Percentiles rank a stretch among this genome's conserved stretches.
These are phyloP conservation scores for Porogramme epimiltina DNA, from an alignment of 1,284 basidiomycete genomes.

Conservation along the genomic window DNA sequence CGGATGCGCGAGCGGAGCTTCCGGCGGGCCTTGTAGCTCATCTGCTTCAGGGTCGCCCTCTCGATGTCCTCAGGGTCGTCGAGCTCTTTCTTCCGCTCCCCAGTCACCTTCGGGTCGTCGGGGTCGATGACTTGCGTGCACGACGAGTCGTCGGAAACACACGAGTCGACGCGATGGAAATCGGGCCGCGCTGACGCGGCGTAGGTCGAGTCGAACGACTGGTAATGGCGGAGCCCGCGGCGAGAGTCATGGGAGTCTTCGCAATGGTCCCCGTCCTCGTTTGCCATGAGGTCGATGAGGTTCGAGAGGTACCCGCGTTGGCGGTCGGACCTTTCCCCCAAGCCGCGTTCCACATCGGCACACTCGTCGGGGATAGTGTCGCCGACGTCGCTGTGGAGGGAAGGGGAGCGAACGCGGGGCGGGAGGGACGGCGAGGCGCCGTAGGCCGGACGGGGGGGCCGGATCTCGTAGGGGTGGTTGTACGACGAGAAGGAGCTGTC, in stretches of 20 bases:
- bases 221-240: not conserved
- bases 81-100: constrained; percentile 36
- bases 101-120: constrained; percentile 35
- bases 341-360: constrained; percentile 2
- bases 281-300: constrained; percentile 56
- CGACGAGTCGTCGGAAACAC: constrained; percentile 16
- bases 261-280: constrained; percentile 27
- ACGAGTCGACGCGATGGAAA: constrained; percentile 7
- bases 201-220: constrained; percentile 10
- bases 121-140: constrained; percentile 32
- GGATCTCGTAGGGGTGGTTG: constrained; percentile 61
- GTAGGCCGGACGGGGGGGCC: constrained; percentile 47
- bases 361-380: constrained; percentile 19
- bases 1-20: constrained; percentile 62
- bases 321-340: constrained; percentile 20
- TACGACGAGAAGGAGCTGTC: constrained; percentile 49
- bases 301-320: constrained; percentile 42
- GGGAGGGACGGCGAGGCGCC: constrained; percentile 21
- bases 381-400: constrained; percentile 1
- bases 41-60: constrained; percentile 54
- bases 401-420: constrained; percentile 26
- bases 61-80: constrained; percentile 64
- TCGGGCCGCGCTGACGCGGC: constrained; percentile 12
- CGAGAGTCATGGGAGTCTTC: not conserved
- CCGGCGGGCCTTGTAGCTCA: constrained; percentile 66